Base-by-base conservation (phyloP, 495 filamentous ascomycete species). In the Xylaria cubensis region DNA sequence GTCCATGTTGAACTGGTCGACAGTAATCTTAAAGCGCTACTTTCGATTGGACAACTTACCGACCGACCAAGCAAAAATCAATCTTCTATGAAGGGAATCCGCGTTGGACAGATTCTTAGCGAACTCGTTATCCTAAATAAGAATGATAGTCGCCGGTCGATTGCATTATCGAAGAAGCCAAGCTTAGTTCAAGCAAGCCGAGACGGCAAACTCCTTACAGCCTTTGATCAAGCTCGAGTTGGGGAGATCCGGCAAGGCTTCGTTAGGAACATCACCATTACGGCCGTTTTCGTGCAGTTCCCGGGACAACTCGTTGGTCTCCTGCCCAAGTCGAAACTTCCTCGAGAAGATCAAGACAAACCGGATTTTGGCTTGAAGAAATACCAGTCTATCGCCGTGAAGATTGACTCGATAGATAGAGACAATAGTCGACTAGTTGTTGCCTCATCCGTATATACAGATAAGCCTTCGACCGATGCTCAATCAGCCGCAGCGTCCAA, bases 111-210 rank as follows among this genome's bases (percentile, higher is more conserved):
- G 78, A 91, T 85, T 41, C 83, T 97, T 67, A 88, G 88, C 29
- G 92, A 97, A n/a, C 83, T 99, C n/a, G 83, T 96, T 34, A 87
- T 98, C 34, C 79, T 98, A 29, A 89, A 92, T 59, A 97, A 95
- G 75, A 86, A 92, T 64, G 90, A 93, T 73, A 85, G 85, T 36
- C 93, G 90, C 59, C 88, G 89, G 36, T 86, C 92, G 39, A 89
- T 97, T 76, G 86, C 86, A 34, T 84, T 99, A 13, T 91, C 92
- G 3, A 90, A 90, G 81, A 96, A 97, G 79, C 90, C 93, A 36
- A 93, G 89, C 72, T 84, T 99, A 34, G 86, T 97, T 70, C 91
- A 93, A 77, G 93, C 91, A 66, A 86, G 88, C 26, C 90, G 90
- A 79, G 85, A 90, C 24, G 87, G 87, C 12, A 86, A 84, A 29